Base-by-base conservation (phyloP, 768 basidiomycete genomes). In the Termitomyces sp. region DNA sequence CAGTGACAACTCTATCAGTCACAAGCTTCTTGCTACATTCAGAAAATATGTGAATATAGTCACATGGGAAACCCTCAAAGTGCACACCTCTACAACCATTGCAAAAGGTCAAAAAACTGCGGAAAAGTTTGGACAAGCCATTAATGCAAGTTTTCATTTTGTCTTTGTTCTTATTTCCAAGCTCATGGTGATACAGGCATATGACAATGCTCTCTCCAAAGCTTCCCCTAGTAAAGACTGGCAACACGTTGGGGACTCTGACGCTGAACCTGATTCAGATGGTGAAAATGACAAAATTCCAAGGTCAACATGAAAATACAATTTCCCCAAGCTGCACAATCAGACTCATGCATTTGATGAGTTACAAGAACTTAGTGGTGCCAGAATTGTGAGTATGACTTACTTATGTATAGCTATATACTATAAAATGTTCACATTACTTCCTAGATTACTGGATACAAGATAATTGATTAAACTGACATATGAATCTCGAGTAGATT, bases 41-140 rank as follows among this genome's bases (percentile, higher is more conserved):
- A 56, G 64, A 5, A 42, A 23, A 10, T 76, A 73, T 35, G 44
- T 70, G 0, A 52, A 62, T 12, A 50, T 74, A 4, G 65, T 71
- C 38, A 60, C 66, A n/a, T 71, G 65, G 53, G 32, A 63, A 1
- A 38, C 60, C 3, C 40, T 74, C 3, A 65, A 74, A 25, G 63
- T 71, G 5, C 73, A 74, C 36, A 72, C 68, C 0, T 45, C 56
- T 0, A 59, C 66, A 9, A 74, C 71, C 11, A 60, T 74, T 55
- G 47, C 25, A 33, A 66, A 58, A 23, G 68, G 69, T 5, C 40
- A 47, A 18, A 32, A 60, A 18, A 64, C 56, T 41, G 50, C 70
- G 0, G 7, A 56, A 3, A 42, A 50, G 3, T 67, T 69, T 56
- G 56, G 59, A 13, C n/a, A 38, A 0, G 36, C 56, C 6, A 39